These are phyloP conservation scores for Arthroderma uncinatum DNA, from an alignment of 2,329 filamentous ascomycete species.

Conservation along the genomic window DNA sequence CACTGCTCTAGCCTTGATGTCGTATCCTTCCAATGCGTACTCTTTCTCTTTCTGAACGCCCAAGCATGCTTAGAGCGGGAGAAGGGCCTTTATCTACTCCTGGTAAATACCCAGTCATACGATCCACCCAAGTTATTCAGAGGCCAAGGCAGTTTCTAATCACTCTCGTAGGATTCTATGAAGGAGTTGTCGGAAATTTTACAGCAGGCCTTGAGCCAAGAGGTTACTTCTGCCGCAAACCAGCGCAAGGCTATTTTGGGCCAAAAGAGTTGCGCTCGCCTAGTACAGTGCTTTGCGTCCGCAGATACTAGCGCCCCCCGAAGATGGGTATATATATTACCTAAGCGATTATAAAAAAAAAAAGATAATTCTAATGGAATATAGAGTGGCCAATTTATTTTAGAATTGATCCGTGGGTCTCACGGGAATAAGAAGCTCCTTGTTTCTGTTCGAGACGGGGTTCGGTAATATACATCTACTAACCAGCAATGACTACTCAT, in stretches of 20 bases:
- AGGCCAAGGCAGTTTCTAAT: neutral
- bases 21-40: conserved; percentile 14
- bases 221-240: conserved; percentile 5
- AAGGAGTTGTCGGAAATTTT: conserved; percentile 9
- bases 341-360: neutral
- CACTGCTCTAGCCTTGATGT: conserved; percentile 12
- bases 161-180: conserved; percentile 7
- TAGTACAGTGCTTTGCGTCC: conserved; percentile 8
- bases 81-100: conserved; percentile 13
- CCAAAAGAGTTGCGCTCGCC: conserved; percentile 7
- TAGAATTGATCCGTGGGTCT: conserved; percentile 17
- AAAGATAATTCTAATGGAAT: conserved; percentile 9
- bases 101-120: conserved; percentile 7
- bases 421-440: conserved; percentile 8
- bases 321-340: conserved; percentile 16
- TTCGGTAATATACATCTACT: neutral
- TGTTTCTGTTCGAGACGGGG: neutral
- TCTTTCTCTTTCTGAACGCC: conserved; percentile 12
- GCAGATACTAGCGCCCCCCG: conserved; percentile 6
- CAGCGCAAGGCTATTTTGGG: conserved; percentile 12
- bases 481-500: neutral
- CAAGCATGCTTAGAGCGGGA: conserved; percentile 12
- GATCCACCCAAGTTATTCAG: neutral
- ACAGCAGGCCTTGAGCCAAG: neutral
- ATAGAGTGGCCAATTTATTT: conserved; percentile 20